Base-by-base conservation (phyloP, 164 flowering plant genomes). In the Cinnamomum chago region DNA sequence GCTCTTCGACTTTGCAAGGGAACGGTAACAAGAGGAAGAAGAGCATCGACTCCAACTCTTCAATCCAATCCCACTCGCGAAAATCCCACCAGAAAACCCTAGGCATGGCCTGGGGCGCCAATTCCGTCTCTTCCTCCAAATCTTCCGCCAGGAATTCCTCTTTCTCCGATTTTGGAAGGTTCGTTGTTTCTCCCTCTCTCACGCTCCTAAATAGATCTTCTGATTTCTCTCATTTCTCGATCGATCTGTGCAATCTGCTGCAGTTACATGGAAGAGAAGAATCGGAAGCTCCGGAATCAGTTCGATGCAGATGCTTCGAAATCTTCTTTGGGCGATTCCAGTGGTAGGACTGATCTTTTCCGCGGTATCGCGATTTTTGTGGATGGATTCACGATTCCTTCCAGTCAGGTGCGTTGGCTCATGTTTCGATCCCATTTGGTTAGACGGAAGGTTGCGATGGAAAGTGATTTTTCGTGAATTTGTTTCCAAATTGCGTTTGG, bases 311-410 rank as follows among this genome's bases (percentile, higher is more conserved):
- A 84, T 70, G 96, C 97, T 69, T 86, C 94, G 12, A 81, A 62
- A 79, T 82, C 88, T 79, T 52, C 70, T 35, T 72, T 58, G 13
- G 70, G 84, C 64, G 85, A 75, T 30, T 84, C 82, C 2, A 72
- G 70, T 72, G 75, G 86, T 51, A 83, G 66, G 50, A 89, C 83
- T 33, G 80, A 82, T 70, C 81, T 95, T 58, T 95, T 95, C 82
- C 80, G 78, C 2, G 97, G 98, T 20, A 87, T 95, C 70, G 88
- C 99, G 1, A 89, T 95, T 30, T 95, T 93, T 79, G 97, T 95
- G 23, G 97, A 95, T 76, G 98, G 99, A 74, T 93, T 88, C 75
- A 93, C 98, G 0, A 71, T 91, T 81, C 99, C 97, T 68, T 91
- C 99, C 13, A 89, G 85, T 76, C 97, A 93, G 98, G 98, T 92